Evolutionary conservation across 805 yeast genomes (phyloP), one percentile per base, ranked within the genome.

Genomic region (Candida glaebosa): DNA sequence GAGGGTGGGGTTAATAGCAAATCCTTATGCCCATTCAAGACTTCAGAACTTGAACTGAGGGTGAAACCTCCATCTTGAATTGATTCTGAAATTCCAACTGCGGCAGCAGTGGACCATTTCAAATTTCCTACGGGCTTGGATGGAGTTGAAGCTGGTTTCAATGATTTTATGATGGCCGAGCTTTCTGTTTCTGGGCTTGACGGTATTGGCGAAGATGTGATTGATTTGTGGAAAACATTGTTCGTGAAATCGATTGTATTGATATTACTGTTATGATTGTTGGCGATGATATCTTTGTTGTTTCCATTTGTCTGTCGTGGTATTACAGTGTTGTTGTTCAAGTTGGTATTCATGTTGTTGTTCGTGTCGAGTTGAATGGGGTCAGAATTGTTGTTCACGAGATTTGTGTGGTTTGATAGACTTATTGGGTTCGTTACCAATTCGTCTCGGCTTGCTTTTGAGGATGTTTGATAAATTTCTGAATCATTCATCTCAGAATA

Each of bases 51-150:
- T n/a, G 31, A 28, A 10, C 31, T 28, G 14, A 6, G n/a, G 14
- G 31, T 14, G 16, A 10, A 28, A 10, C 16, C 14, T 5, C 5
- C 12, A 12, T 36, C 38, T 36, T 35, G 30, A n/a, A 5, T 37
- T 15, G 35, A 28, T 10, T 45, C 44, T 4, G 43, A 35, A 12
- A 34, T 32, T 17, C 47, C 47, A 8, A 58, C 73, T 4, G 76
- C 75, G 3, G 79, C 81, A 4, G 80, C 80, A 1, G 79, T 64
- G 0, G 82, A 68, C 69, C 81, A 79, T 52, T 78, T 78, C 40
- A 79, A 58, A 37, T 74, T 78, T 10, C 79, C 78, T 6, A 73
- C 67, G 6, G 80, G 78, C 49, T 73, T 73, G 1, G 72, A 58
- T 9, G 82, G 83, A 4, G 76, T 65, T 3, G 76, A 62, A 1